These are phyloP conservation scores for Colletotrichum sp. DNA, from an alignment of 2,329 filamentous ascomycete species.

Conservation along the genomic window DNA sequence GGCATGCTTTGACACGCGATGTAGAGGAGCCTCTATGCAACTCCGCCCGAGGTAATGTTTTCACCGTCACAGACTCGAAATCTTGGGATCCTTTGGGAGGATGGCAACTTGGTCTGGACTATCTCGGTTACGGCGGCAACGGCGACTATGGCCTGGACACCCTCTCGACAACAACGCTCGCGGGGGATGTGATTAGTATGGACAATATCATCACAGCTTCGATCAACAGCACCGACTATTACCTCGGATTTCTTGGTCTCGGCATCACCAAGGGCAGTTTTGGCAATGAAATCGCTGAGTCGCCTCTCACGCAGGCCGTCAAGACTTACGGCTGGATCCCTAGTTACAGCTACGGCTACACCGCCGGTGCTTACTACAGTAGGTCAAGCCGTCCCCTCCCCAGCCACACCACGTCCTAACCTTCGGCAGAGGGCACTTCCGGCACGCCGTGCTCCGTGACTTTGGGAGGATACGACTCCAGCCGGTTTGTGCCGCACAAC, in stretches of 20 bases:
- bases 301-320: slow-evolving; percentile 62
- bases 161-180: slow-evolving; percentile 44
- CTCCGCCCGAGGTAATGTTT: slow-evolving; percentile 63
- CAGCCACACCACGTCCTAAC: slow-evolving; percentile 30
- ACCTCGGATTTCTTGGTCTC: slow-evolving; percentile 60
- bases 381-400: slow-evolving; percentile 33
- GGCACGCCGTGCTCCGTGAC: slow-evolving; percentile 64
- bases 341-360: slow-evolving; percentile 78
- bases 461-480: slow-evolving; percentile 72
- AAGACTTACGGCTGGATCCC: slow-evolving; percentile 66
- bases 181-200: slow-evolving; percentile 43
- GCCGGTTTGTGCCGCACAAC: slow-evolving; percentile 66
- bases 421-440: slow-evolving; percentile 35
- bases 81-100: slow-evolving; percentile 65
- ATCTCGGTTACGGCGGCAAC: slow-evolving; percentile 64
- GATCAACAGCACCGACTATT: slow-evolving; percentile 61
- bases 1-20: slow-evolving; percentile 19
- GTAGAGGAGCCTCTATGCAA: slow-evolving; percentile 57
- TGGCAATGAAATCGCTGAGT: slow-evolving; percentile 50
- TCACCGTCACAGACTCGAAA: slow-evolving; percentile 55
- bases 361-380: slow-evolving; percentile 77
- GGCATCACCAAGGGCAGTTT: slow-evolving; percentile 62
- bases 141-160: slow-evolving; percentile 68
- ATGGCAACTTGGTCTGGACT: slow-evolving; percentile 64
- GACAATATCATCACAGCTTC: slow-evolving; percentile 52